Evolutionary conservation across 306 rosid genomes (phyloP).

Genomic region (Lotus japonicus): DNA sequence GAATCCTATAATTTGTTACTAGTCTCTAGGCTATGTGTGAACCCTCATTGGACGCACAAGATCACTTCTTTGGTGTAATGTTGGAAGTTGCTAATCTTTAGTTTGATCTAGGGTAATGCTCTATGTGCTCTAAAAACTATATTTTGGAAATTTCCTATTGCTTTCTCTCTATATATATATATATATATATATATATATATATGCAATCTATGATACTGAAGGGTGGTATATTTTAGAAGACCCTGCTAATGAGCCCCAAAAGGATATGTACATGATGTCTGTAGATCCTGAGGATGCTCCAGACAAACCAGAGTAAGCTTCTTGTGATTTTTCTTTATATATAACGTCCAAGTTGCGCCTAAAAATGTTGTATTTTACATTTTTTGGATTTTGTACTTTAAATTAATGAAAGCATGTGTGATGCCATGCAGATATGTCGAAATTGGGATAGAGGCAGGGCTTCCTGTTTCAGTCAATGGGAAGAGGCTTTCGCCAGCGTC

Average conservation of each 20-base stretch:
- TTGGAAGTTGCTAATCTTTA: not conserved
- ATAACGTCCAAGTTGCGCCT: not conserved
- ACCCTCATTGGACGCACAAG: not conserved
- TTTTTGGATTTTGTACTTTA: not conserved
- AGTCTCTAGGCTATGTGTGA: no score
- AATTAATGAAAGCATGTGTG: not conserved
- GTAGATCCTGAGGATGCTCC: conserved; percentile 93
- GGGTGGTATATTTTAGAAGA: conserved; percentile 98
- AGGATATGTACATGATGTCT: conserved; percentile 90
- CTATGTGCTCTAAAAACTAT: not conserved
- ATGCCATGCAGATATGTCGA: conserved; percentile 63
- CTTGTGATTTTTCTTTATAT: not conserved
- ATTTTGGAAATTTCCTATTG: conserved; percentile 4
- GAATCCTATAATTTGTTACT: not conserved
- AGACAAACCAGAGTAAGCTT: conserved; percentile 64
- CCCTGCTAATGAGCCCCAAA: conserved; percentile 79
- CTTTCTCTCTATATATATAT: conserved; percentile 19
- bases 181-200: no score
- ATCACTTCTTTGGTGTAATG: not conserved
- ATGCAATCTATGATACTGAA: conserved; percentile 24
- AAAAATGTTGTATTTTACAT: not conserved
- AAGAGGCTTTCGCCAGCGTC: conserved; percentile 67
- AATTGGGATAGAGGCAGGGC: conserved; percentile 63
- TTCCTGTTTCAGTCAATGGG: conserved; percentile 76
- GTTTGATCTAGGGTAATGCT: not conserved